phyloP scores from a whole-genome alignment of 208 protist genomes.

The Leishmania braziliensis region DNA sequence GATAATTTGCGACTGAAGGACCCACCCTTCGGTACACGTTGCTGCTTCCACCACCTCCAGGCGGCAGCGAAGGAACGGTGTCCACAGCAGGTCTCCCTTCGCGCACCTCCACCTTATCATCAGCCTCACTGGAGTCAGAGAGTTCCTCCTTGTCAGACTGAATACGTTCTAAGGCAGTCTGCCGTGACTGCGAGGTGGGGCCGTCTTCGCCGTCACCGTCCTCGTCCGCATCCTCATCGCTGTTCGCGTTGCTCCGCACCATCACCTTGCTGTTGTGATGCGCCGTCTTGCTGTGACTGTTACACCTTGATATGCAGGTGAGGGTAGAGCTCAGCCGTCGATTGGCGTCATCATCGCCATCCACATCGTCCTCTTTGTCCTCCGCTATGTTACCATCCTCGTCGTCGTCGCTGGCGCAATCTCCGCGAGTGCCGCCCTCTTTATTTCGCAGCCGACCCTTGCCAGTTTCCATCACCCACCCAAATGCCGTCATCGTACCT shows the following conservation, averaged over 20 bases:
- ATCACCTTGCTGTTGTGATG: neutral
- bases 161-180: neutral
- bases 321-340: neutral
- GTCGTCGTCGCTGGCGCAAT: neutral
- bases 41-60: neutral
- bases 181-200: neutral
- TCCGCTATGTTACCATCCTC: neutral
- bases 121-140: neutral
- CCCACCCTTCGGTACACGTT: neutral
- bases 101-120: neutral
- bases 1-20: neutral
- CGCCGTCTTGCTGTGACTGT: neutral
- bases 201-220: neutral
- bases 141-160: neutral
- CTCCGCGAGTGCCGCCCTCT: neutral
- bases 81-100: neutral
- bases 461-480: slow-evolving; percentile 5
- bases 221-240: neutral
- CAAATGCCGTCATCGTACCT: slow-evolving; percentile 4
- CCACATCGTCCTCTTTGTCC: neutral
- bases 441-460: neutral
- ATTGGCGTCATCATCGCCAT: neutral
- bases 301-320: neutral
- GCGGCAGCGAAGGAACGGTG: neutral
- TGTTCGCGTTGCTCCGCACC: neutral